phyloP scores from a whole-genome alignment of 371 early-diverging fungal species.

The Chytridium lagenaria region DNA sequence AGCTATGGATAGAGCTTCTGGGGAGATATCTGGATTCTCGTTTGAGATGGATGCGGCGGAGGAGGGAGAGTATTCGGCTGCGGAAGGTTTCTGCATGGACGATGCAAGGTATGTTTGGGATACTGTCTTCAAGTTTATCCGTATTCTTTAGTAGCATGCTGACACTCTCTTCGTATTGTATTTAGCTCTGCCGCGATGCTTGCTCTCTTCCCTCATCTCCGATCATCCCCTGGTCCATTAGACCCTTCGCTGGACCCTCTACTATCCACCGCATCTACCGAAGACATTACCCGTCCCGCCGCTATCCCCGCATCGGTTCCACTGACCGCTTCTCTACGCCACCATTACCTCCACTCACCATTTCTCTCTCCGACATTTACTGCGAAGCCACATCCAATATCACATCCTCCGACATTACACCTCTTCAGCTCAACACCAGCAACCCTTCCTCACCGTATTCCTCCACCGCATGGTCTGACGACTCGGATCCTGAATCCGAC shows the following conservation, averaged over 20 bases:
- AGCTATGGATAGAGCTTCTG: too few species aligned
- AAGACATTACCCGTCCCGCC: conserved; percentile 4
- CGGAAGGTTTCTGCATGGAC: not conserved
- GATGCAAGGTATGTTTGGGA: not conserved
- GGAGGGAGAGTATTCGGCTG: not conserved
- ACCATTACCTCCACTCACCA: conserved; percentile 4
- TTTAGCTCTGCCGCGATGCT: conserved; percentile 3
- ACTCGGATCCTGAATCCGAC: conserved; percentile 1
- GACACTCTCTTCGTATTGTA: too few species aligned
- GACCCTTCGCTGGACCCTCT: not conserved
- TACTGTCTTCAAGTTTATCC: too few species aligned
- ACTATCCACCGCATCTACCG: not conserved
- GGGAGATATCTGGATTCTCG: too few species aligned
- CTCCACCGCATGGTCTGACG: not conserved
- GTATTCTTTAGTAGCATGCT: too few species aligned
- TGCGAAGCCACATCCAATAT: too few species aligned
- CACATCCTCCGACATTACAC: too few species aligned
- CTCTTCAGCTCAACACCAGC: not conserved
- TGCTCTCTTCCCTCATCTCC: conserved; percentile 13
- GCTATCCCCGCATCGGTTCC: not conserved
- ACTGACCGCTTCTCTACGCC: not conserved
- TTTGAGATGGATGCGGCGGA: conserved; percentile 3
- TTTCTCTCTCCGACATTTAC: conserved; percentile 36
- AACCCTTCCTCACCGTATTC: not conserved
- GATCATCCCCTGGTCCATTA: not conserved